Conservation (phyloP, 352 stramenopile genomes). For the Achlya hypogyna region DNA sequence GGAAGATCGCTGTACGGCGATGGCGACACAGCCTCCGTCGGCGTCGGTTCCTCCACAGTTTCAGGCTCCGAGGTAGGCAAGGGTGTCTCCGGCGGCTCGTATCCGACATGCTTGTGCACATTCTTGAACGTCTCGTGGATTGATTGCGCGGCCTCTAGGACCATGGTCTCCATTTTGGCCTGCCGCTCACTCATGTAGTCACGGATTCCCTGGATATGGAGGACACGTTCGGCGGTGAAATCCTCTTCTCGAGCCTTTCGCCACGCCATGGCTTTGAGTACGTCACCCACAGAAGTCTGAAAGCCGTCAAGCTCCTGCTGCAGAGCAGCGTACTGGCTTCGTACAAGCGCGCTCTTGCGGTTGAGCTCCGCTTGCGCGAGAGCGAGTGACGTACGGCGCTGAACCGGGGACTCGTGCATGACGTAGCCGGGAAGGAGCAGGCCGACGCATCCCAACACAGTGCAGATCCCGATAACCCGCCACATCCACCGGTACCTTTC, state of each 20-base stretch:
- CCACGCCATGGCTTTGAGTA: slow-evolving; percentile 5
- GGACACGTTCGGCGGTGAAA: not conserved
- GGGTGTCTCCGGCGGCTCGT: not conserved
- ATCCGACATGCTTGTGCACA: not conserved
- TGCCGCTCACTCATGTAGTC: not conserved
- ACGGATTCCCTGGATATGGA: slow-evolving; percentile 8
- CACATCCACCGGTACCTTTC: slow-evolving; percentile 6
- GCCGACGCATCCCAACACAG: not conserved
- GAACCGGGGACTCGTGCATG: slow-evolving; percentile 2
- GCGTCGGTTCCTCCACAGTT: not conserved
- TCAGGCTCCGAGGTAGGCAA: not conserved
- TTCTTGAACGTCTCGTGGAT: not conserved
- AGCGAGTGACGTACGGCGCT: not conserved
- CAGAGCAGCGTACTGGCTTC: not conserved
- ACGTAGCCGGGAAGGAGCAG: not conserved
- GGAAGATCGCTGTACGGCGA: not conserved
- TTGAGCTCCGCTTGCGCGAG: not conserved
- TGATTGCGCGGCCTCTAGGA: not conserved
- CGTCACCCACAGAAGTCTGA: not conserved
- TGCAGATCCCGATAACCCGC: not conserved
- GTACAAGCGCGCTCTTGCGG: not conserved
- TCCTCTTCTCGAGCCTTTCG: slow-evolving; percentile 17
- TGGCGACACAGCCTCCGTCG: too few species aligned
- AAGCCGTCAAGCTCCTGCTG: slow-evolving; percentile 2
- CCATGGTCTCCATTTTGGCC: not conserved